These are phyloP conservation scores for Butyriboletus loyo DNA, from an alignment of 768 basidiomycete species.

Conservation along the genomic window DNA sequence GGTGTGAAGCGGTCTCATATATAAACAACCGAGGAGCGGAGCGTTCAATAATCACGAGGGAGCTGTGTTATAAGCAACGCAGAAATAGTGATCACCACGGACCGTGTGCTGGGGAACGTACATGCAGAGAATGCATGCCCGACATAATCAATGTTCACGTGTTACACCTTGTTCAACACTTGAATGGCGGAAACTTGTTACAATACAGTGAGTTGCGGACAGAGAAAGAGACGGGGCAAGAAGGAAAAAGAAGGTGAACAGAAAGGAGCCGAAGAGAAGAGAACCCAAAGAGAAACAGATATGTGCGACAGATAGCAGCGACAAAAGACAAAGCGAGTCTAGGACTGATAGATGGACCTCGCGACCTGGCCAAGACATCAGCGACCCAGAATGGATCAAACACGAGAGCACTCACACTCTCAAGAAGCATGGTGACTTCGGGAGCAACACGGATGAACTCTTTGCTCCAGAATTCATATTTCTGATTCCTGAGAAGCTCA, in stretches of 20 bases:
- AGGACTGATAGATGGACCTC: conserved; percentile 72
- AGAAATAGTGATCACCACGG: conserved; percentile 13
- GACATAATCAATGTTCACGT: conserved; percentile 44
- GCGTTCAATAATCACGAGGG: conserved; percentile 9
- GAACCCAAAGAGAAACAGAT: conserved; percentile 67
- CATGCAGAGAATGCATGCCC: conserved; percentile 17
- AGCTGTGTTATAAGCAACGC: conserved; percentile 13
- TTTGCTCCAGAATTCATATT: conserved; percentile 90
- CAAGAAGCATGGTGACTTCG: conserved; percentile 80
- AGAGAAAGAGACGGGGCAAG: conserved; percentile 23
- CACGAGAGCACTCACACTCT: conserved; percentile 57
- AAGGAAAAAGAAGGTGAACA: conserved; percentile 4
- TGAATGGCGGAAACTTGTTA: conserved; percentile 58
- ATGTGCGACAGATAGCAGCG: conserved; percentile 79
- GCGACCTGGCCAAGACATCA: conserved; percentile 53
- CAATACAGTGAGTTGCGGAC: conserved; percentile 77
- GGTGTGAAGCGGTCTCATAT: conserved; percentile 14
- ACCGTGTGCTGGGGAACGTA: conserved; percentile 13
- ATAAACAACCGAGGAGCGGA: conserved; percentile 16
- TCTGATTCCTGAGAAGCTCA: conserved; percentile 85
- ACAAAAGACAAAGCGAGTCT: conserved; percentile 60
- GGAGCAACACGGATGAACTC: conserved; percentile 82
- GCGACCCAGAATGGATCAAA: neutral
- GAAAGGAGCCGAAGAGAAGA: conserved; percentile 21
- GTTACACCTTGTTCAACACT: conserved; percentile 57